Percentiles rank a stretch among this genome's conserved stretches.
Evolutionary conservation across 306 rosid genomes (phyloP).

Genomic region (Gynostemma pentaphyllum): DNA sequence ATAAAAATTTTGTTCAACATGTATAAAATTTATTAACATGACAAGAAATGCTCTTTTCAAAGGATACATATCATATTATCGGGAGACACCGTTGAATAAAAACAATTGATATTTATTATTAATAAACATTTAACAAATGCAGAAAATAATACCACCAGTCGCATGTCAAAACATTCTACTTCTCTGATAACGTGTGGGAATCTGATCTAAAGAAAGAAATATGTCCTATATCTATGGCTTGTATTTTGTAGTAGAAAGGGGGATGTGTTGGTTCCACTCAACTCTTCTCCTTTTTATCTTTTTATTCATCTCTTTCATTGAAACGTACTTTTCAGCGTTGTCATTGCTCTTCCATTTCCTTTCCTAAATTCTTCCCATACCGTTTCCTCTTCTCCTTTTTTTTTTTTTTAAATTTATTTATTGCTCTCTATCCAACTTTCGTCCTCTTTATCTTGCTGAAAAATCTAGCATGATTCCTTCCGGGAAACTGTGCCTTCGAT

Average conservation of each 20-base stretch:
- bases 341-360: neutral
- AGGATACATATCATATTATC: neutral
- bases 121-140: conserved; percentile 6
- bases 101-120: conserved; percentile 3
- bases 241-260: neutral
- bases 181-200: conserved; percentile 6
- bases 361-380: neutral
- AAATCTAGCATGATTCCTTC: neutral
- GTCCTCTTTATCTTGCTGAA: neutral
- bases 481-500: neutral
- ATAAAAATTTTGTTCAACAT: too few relatives aligned
- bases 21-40: too few relatives aligned
- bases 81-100: neutral
- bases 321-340: conserved; percentile 1
- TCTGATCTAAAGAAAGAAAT: conserved; percentile 6
- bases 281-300: neutral
- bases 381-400: neutral
- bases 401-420: neutral
- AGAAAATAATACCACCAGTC: neutral
- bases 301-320: neutral
- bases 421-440: neutral
- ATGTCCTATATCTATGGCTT: conserved; percentile 1
- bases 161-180: neutral
- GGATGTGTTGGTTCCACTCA: neutral
- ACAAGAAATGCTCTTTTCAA: too few relatives aligned